Percentiles rank a stretch among this genome's conserved stretches.
phyloP scores from a whole-genome alignment of 169 alveolate genomes.

The Cytauxzoon felis region DNA sequence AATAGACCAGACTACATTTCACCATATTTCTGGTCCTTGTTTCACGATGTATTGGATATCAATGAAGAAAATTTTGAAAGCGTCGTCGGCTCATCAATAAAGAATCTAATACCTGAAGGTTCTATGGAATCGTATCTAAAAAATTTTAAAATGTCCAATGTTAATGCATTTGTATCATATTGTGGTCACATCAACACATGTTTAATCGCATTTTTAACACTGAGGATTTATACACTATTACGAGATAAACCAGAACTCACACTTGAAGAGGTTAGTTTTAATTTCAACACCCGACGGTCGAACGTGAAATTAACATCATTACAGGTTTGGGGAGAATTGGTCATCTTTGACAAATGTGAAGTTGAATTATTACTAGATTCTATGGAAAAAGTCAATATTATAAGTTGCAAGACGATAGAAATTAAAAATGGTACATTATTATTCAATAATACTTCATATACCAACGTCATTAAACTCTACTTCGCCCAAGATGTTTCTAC shows the following conservation, averaged over 20 bases:
- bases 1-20: constrained; percentile 34
- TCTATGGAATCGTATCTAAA: neutral
- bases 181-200: constrained; percentile 39
- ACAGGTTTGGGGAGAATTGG: constrained; percentile 58
- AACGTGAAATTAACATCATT: neutral
- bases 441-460: too few relatives aligned
- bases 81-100: neutral
- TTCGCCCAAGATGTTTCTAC: constrained; percentile 17
- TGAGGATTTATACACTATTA: constrained; percentile 16
- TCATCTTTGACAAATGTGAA: constrained; percentile 56
- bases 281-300: neutral
- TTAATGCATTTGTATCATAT: constrained; percentile 12
- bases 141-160: neutral
- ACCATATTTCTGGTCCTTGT: constrained; percentile 28
- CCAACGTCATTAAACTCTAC: neutral
- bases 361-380: constrained; percentile 23
- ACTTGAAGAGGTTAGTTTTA: constrained; percentile 40
- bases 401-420: neutral
- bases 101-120: neutral
- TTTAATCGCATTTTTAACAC: constrained; percentile 36
- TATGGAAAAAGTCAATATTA: constrained; percentile 18
- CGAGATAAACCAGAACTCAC: constrained; percentile 51
- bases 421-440: neutral
- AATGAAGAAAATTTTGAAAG: neutral
- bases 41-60: constrained; percentile 4